These are phyloP conservation scores for Apiospora pterosperma DNA, from an alignment of 2,329 filamentous ascomycete species.

Conservation along the genomic window DNA sequence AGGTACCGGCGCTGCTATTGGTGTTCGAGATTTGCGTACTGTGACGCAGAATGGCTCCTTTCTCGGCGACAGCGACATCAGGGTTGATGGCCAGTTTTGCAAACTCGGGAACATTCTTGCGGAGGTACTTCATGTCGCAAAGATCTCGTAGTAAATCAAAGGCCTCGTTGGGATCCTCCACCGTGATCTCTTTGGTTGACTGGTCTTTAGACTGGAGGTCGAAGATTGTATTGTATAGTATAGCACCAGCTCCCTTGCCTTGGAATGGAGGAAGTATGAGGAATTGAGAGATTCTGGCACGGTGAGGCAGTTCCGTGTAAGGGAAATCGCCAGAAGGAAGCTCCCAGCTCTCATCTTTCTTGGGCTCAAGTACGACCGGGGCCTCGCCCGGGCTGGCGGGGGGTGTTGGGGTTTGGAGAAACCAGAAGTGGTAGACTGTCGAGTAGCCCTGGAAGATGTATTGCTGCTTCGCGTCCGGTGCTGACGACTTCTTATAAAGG, in stretches of 20 bases:
- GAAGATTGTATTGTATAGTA: constrained; percentile 80
- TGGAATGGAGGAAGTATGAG: constrained; percentile 87
- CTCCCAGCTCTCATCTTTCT: constrained; percentile 35
- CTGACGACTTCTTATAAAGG: constrained; percentile 65
- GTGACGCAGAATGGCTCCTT: constrained; percentile 32
- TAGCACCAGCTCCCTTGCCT: constrained; percentile 70
- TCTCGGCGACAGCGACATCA: constrained; percentile 43
- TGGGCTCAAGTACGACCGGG: constrained; percentile 17
- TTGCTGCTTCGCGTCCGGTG: constrained; percentile 40
- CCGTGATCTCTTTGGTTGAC: constrained; percentile 77
- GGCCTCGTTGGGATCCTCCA: constrained; percentile 88
- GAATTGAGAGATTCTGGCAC: constrained; percentile 89
- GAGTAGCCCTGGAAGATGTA: constrained; percentile 87
- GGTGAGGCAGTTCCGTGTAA: constrained; percentile 65
- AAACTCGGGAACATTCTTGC: constrained; percentile 54
- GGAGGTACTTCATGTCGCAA: constrained; percentile 66
- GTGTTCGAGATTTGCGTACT: constrained; percentile 24
- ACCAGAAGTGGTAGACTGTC: constrained; percentile 85
- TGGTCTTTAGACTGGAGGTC: constrained; percentile 61
- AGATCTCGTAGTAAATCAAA: constrained; percentile 79
- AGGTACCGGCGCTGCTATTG: constrained; percentile 6
- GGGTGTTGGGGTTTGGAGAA: constrained; percentile 48
- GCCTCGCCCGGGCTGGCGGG: constrained; percentile 32
- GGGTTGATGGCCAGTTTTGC: constrained; percentile 52
- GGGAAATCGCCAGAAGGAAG: constrained; percentile 38